Conservation (phyloP, 169 alveolate genomes). For the Eimeria necatrix region DNA sequence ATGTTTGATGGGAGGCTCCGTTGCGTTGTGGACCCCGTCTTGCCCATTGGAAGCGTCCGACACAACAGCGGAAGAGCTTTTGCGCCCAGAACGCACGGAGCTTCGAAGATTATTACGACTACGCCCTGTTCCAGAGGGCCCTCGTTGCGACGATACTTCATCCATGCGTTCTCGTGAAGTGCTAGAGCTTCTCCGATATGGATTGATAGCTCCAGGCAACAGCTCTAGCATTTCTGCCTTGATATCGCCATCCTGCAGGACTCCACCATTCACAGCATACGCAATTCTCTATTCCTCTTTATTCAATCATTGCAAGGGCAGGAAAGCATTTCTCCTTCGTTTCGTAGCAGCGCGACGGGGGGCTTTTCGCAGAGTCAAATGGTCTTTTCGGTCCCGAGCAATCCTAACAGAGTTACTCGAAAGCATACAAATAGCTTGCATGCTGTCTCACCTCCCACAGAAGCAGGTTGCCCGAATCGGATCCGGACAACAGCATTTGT, state of each 20-base stretch:
- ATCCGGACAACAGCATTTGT: slow-evolving; percentile 38
- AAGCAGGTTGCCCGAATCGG: slow-evolving; percentile 60
- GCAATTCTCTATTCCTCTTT: not conserved
- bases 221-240: slow-evolving; percentile 69
- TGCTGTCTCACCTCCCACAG: slow-evolving; percentile 68
- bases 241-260: slow-evolving; percentile 55
- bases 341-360: not conserved
- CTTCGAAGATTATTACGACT: slow-evolving; percentile 38
- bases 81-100: slow-evolving; percentile 55
- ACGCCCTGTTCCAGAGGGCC: slow-evolving; percentile 29
- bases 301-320: not conserved
- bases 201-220: slow-evolving; percentile 2
- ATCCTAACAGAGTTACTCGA: not conserved
- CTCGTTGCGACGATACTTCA: not conserved
- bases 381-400: not conserved
- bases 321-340: not conserved
- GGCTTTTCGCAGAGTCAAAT: not conserved
- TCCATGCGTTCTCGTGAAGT: not conserved
- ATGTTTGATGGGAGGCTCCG: not conserved
- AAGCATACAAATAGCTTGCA: not conserved
- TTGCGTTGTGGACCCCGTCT: not conserved
- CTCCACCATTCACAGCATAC: not conserved
- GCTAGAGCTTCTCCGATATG: not conserved
- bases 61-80: slow-evolving; percentile 33
- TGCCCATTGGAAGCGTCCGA: not conserved